Base-by-base conservation (phyloP, 2,329 filamentous ascomycete species). In the Trichoderma asperellum region DNA sequence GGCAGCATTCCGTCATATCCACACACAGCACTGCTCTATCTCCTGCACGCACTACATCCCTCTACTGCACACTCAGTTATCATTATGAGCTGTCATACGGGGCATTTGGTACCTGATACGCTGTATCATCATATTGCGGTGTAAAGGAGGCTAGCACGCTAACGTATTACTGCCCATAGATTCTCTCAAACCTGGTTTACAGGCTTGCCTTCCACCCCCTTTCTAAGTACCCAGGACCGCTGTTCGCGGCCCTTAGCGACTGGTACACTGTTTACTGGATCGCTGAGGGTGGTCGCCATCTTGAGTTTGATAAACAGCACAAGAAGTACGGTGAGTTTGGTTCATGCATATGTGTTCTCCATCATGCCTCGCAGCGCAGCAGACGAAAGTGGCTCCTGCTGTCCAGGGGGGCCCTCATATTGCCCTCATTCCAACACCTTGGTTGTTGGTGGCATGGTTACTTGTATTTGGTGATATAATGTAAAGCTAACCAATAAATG, bases 141-240 rank as follows among this genome's bases (percentile, higher is more conserved):
- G 57, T 35, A 34, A 43, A 34, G 18, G 40, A 49, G 40, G 27
- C 40, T 10, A n/a, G 18, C 4, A 32, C 5, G 65, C 65, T 68
- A 68, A 68, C 32, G 24, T 24, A 32, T 34, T 21, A 29, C 29
- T 43, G 10, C 27, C 43, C 21, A 56, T 59, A 69, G 68, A n/a
- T 69, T 32, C 37, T 59, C 40, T 65, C 65, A 12, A 58, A 29
- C 24, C 37, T 66, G 11, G 60, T 70, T 4, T 75, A 75, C 47
- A 65, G 69, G 14, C 2, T 73, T 0, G 68, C 58, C 4, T 73
- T 74, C 3, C 73, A 75, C 53, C 73, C 73, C 29, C 52, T 75
- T 1, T 70, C 74, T 2, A 71, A 70, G 16, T 75, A 70, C 10
- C 74, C 74, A 6, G 73, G 74, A 5, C 74, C 74, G 2, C 70